Conservation (phyloP, 441 rosid genomes). For the Codiaeum variegatum region DNA sequence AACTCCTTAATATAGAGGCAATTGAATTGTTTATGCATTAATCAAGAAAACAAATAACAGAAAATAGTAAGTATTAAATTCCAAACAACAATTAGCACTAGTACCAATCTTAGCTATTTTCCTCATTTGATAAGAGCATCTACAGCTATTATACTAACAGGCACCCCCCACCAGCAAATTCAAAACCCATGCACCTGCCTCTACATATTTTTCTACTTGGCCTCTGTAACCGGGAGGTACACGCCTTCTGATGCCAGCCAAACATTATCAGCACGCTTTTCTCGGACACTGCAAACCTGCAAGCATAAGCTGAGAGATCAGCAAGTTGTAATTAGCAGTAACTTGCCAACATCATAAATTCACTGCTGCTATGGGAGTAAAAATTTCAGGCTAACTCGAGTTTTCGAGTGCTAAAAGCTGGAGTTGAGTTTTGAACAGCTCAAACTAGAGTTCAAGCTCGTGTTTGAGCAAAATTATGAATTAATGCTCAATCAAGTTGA, state of each 20-base stretch:
- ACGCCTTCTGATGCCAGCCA: slow-evolving; percentile 98
- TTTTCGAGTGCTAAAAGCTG: no score
- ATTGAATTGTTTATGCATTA: not conserved
- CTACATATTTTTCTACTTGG: slow-evolving; percentile 41
- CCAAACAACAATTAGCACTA: not conserved
- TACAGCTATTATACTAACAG: slow-evolving; percentile 22
- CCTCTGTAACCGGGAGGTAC: slow-evolving; percentile 68
- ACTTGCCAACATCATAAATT: not conserved
- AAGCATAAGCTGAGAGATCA: slow-evolving; percentile 17
- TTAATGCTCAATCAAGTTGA: no score
- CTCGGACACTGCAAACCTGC: slow-evolving; percentile 83
- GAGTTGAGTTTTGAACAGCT: no score
- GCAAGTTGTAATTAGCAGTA: not conserved
- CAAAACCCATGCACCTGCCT: slow-evolving; percentile 42
- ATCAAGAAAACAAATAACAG: not conserved
- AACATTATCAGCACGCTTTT: slow-evolving; percentile 78
- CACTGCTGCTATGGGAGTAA: no score
- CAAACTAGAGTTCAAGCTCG: no score
- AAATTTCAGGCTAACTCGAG: no score
- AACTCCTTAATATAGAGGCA: not conserved
- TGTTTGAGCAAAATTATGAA: no score
- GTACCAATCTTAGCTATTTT: not conserved
- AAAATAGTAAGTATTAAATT: not conserved
- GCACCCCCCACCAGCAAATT: slow-evolving; percentile 26
- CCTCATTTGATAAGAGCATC: slow-evolving; percentile 18